These are phyloP conservation scores for Trametes sp. DNA, from an alignment of 1,284 basidiomycete species.

Conservation along the genomic window DNA sequence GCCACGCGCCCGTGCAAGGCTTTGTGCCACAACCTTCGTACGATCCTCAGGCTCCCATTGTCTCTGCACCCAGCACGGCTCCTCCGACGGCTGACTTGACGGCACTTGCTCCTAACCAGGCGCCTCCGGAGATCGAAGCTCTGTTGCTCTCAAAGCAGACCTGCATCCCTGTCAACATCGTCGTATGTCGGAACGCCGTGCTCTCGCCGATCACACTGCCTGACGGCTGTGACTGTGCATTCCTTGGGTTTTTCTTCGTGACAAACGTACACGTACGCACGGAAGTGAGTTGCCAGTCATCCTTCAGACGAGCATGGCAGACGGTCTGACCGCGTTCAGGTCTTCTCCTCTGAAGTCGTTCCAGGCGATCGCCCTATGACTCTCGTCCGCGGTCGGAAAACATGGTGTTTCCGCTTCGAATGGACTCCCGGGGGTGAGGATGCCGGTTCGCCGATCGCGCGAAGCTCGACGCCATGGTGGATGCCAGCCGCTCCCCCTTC, in stretches of 20 bases:
- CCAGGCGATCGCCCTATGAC: not conserved
- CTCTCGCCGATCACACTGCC: conserved; percentile 25
- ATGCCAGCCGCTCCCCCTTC: not conserved
- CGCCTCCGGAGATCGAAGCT: conserved; percentile 28
- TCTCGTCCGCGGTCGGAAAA: conserved; percentile 1
- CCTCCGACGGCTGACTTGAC: not conserved
- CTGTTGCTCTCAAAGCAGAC: conserved; percentile 15
- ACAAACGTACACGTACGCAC: conserved; percentile 6
- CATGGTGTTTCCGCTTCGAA: conserved; percentile 29
- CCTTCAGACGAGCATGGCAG: not conserved
- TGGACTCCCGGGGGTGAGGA: conserved; percentile 34
- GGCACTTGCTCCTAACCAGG: not conserved
- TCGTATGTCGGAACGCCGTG: conserved; percentile 26
- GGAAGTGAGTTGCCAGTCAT: not conserved
- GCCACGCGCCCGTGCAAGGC: no score
- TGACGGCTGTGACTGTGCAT: conserved; percentile 27
- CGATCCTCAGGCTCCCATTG: not conserved
- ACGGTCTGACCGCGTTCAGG: not conserved
- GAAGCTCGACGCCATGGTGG: conserved; percentile 30
- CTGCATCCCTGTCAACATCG: conserved; percentile 22
- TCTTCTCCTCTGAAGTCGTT: not conserved
- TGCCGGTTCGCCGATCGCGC: not conserved
- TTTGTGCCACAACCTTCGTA: no score
- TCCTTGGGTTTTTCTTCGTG: conserved; percentile 32
- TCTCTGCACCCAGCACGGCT: no score